phyloP scores from a whole-genome alignment of 345 rosid genomes.

The Salix koriyanagi region DNA sequence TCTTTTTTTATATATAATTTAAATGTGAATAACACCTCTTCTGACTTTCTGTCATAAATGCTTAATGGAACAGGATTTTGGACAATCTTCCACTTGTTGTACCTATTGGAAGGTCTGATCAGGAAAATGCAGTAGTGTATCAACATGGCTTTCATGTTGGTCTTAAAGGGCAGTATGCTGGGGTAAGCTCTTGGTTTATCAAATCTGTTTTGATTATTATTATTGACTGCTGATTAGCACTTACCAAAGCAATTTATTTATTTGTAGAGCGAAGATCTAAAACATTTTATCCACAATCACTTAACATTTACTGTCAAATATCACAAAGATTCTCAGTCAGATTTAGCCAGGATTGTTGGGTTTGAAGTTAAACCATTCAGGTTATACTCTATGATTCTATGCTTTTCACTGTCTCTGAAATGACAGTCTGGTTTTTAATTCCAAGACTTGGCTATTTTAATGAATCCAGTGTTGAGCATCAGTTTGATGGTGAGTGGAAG shows the following conservation, averaged over 20 bases:
- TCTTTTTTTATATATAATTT: background rate
- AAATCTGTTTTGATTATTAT: background rate
- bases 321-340: conserved; percentile 61
- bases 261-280: conserved; percentile 70
- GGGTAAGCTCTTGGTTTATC: conserved; percentile 36
- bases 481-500: conserved; percentile 70
- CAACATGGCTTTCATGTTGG: conserved; percentile 69
- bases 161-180: conserved; percentile 58
- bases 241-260: conserved; percentile 2
- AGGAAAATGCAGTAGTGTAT: conserved; percentile 41
- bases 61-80: conserved; percentile 48
- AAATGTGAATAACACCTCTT: background rate
- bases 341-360: conserved; percentile 76
- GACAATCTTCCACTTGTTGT: conserved; percentile 76
- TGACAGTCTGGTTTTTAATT: background rate
- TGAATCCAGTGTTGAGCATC: conserved; percentile 64
- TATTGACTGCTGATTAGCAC: background rate
- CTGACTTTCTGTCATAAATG: background rate
- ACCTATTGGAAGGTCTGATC: conserved; percentile 48
- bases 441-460: conserved; percentile 15
- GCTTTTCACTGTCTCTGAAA: background rate
- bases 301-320: conserved; percentile 62
- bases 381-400: conserved; percentile 24
- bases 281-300: conserved; percentile 83
- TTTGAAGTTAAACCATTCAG: conserved; percentile 95